Percentiles rank a stretch among this genome's conserved stretches.
Conservation (phyloP, 148 eudicot species). For the Polygonum aviculare region DNA sequence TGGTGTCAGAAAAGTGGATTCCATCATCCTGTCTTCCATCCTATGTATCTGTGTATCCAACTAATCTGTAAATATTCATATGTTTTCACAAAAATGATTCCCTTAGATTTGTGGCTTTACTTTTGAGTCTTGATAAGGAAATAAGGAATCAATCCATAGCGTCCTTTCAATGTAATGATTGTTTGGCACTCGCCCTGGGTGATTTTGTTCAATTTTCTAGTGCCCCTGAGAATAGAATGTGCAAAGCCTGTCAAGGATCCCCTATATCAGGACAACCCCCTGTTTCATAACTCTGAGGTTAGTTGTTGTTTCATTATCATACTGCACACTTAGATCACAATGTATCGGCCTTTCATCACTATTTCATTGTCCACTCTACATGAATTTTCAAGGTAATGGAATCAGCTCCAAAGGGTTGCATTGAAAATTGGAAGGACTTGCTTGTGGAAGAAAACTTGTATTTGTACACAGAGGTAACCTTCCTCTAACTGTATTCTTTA, state of each 20-base stretch:
- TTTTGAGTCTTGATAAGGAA: background rate
- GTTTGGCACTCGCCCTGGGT: background rate
- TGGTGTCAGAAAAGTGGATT: background rate
- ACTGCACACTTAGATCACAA: background rate
- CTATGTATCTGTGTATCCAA: background rate
- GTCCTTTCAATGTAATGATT: background rate
- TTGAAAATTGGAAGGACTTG: slow-evolving; percentile 54
- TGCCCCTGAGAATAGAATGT: slow-evolving; percentile 45
- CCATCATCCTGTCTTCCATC: background rate
- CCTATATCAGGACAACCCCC: slow-evolving; percentile 53
- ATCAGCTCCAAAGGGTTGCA: slow-evolving; percentile 72
- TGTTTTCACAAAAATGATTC: background rate
- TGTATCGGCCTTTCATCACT: background rate
- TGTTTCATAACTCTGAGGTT: slow-evolving; percentile 54
- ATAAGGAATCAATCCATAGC: background rate
- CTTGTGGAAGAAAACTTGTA: slow-evolving; percentile 81
- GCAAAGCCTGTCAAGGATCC: slow-evolving; percentile 64
- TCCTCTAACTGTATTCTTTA: background rate
- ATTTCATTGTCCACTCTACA: background rate
- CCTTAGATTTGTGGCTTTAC: background rate
- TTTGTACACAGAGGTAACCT: slow-evolving; percentile 72
- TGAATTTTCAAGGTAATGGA: slow-evolving; percentile 65
- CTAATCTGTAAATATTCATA: background rate
- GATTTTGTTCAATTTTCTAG: slow-evolving; percentile 24
- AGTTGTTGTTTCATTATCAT: background rate